Base-by-base conservation (phyloP, 768 basidiomycete species). In the Candolleomyces efflorescens region DNA sequence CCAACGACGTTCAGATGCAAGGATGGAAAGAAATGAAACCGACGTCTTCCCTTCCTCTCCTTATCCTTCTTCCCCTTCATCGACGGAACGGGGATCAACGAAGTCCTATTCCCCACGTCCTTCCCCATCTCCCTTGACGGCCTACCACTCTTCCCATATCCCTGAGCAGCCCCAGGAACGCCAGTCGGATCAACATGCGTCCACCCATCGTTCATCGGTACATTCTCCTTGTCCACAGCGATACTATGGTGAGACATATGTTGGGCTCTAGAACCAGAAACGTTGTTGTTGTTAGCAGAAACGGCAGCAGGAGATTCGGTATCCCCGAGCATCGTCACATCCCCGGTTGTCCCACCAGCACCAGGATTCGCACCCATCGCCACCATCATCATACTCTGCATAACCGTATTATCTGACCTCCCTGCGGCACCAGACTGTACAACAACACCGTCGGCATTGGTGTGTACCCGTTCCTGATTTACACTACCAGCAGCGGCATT, bases 61-160 rank as follows among this genome's bases (percentile, higher is more conserved):
- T 76, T 79, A 53, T 82, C 80, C 68, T 78, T 86, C 74, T 77
- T 62, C 76, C 80, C 63, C 70, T 80, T 23, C 67, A 68, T 44
- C 73, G 73, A 10, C 7, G 63, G 41, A 36, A 65, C 64, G 1
- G 65, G 62, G 36, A 63, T 58, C 18, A 66, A 20, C 53, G 11
- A 56, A 63, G n/a, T 65, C 67, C 4, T 58, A 51, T 72, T 71
- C 17, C 60, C 59, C 45, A 80, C 50, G 38, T 82, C 75, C 59
- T 82, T 87, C 10, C 80, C 80, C 67, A 81, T 76, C 58, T 83
- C 81, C 60, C 76, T 78, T 7, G 27, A 27, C 27, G 27, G 27
- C 27, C 27, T 3, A 27, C 27, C 27, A 9, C 9, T 27, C 9
- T 9, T 27, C 4, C 9, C 9, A 9, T 27, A 27, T 27, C 27